phyloP scores from a whole-genome alignment of 192 early-diverging fungal species.

The Backusella circina region DNA sequence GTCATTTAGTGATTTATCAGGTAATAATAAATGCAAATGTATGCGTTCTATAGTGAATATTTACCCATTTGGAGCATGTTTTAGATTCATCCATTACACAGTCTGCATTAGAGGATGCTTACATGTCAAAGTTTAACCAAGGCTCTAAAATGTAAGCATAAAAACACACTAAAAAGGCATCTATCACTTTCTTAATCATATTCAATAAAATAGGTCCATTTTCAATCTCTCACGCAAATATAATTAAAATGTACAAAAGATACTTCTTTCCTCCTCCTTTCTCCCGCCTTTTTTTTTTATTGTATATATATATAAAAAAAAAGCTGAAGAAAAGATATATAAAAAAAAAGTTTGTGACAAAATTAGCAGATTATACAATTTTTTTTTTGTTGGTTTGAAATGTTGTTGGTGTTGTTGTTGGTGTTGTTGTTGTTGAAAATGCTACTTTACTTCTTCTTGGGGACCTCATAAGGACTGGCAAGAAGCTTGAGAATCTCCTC shows the following conservation, averaged over 20 bases:
- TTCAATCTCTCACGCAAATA: slow-evolving; percentile 16
- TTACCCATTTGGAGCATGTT: no score
- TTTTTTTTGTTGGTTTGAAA: slow-evolving; percentile 17
- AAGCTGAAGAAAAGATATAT: background rate
- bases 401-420: slow-evolving; percentile 47
- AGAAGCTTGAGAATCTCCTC: slow-evolving; percentile 76
- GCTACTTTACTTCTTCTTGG: slow-evolving; percentile 29
- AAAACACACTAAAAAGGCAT: background rate
- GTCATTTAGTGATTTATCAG: slow-evolving; percentile 46
- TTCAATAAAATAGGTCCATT: slow-evolving; percentile 7
- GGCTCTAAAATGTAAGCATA: slow-evolving; percentile 45
- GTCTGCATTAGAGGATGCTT: slow-evolving; percentile 52
- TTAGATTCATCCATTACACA: slow-evolving; percentile 53
- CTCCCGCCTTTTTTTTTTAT: slow-evolving; percentile 1
- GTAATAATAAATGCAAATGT: no score
- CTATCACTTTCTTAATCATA: background rate
- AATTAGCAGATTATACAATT: slow-evolving; percentile 8
- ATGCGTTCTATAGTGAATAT: no score
- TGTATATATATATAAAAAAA: background rate
- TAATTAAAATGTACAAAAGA: slow-evolving; percentile 8
- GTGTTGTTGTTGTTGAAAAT: slow-evolving; percentile 21
- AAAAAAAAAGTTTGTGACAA: background rate
- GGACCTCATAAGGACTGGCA: slow-evolving; percentile 45
- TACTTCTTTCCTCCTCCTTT: background rate
- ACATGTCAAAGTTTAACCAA: slow-evolving; percentile 47